phyloP scores from a whole-genome alignment of 2,329 filamentous ascomycete species.

The Penicillium sp. region DNA sequence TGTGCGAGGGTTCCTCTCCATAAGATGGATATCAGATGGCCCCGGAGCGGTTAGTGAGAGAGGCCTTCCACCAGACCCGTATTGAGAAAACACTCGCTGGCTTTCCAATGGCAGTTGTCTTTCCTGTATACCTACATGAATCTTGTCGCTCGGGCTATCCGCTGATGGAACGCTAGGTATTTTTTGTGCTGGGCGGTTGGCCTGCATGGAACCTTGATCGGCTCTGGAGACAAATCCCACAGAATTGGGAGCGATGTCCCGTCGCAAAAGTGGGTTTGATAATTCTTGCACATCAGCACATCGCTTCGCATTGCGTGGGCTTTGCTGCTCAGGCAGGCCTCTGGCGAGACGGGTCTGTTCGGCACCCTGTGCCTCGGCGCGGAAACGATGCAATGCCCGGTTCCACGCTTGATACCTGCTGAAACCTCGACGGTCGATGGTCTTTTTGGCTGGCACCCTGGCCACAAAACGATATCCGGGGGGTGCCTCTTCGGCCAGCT shows the following conservation, averaged over 20 bases:
- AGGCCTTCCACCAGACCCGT: conserved; percentile 9
- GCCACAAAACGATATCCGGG: conserved; percentile 39
- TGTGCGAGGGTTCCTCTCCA: conserved; percentile 17
- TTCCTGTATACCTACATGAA: conserved; percentile 14
- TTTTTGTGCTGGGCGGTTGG: conserved; percentile 12
- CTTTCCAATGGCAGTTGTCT: conserved; percentile 10
- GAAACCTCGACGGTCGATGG: conserved; percentile 44
- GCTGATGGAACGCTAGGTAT: conserved; percentile 7
- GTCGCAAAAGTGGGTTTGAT: conserved; percentile 11
- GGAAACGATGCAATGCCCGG: conserved; percentile 43
- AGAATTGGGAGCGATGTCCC: conserved; percentile 7
- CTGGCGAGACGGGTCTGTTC: conserved; percentile 12
- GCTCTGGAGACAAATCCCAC: conserved; percentile 16
- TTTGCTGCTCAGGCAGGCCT: conserved; percentile 13
- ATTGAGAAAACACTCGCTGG: conserved; percentile 6
- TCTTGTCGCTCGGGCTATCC: conserved; percentile 6
- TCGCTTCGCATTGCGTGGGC: conserved; percentile 18
- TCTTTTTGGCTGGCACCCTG: conserved; percentile 30
- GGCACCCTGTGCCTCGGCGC: conserved; percentile 25
- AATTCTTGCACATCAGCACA: conserved; percentile 18
- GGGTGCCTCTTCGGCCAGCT: conserved; percentile 36
- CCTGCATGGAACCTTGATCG: conserved; percentile 12
- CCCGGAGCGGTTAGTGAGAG: conserved; percentile 27
- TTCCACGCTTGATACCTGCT: conserved; percentile 50
- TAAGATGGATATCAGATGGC: conserved; percentile 20